These are phyloP conservation scores for Karstenula rhodostoma DNA, from an alignment of 2,329 filamentous ascomycete species.

Conservation along the genomic window DNA sequence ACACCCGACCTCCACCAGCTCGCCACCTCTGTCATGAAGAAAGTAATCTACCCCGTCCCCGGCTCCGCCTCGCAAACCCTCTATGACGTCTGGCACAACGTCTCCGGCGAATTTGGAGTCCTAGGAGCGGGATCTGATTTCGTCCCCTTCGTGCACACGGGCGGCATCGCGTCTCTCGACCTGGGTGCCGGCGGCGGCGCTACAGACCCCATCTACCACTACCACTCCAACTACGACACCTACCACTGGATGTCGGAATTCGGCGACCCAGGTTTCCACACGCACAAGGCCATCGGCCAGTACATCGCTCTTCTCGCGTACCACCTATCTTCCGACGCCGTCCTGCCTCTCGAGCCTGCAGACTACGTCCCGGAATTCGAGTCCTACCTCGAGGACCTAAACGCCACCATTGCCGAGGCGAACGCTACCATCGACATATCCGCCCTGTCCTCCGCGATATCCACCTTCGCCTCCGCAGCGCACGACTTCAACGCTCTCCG, in stretches of 20 bases:
- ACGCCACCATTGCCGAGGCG: constrained; percentile 36
- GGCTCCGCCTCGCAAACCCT: constrained; percentile 51
- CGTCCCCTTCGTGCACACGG: constrained; percentile 56
- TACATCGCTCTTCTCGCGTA: constrained; percentile 55
- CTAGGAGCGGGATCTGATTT: constrained; percentile 59
- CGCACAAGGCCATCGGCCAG: constrained; percentile 60
- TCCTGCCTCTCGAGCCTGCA: constrained; percentile 51
- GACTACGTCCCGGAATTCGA: constrained; percentile 50
- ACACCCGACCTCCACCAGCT: constrained; percentile 53
- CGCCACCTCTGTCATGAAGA: constrained; percentile 49
- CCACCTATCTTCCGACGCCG: constrained; percentile 49
- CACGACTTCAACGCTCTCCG: constrained; percentile 40
- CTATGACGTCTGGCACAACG: constrained; percentile 55
- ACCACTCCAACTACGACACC: constrained; percentile 58
- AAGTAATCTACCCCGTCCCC: constrained; percentile 51
- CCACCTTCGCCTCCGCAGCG: constrained; percentile 44
- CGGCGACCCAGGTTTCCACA: constrained; percentile 60
- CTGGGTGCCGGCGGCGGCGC: constrained; percentile 51
- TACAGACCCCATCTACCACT: constrained; percentile 56
- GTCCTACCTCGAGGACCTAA: constrained; percentile 47
- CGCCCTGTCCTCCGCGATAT: constrained; percentile 46
- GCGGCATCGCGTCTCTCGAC: constrained; percentile 53
- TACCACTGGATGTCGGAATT: constrained; percentile 63
- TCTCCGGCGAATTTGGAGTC: constrained; percentile 50
- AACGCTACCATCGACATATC: constrained; percentile 42